These are phyloP conservation scores for Penicillium maclennaniae DNA, from an alignment of 495 filamentous ascomycete genomes.

Conservation along the genomic window DNA sequence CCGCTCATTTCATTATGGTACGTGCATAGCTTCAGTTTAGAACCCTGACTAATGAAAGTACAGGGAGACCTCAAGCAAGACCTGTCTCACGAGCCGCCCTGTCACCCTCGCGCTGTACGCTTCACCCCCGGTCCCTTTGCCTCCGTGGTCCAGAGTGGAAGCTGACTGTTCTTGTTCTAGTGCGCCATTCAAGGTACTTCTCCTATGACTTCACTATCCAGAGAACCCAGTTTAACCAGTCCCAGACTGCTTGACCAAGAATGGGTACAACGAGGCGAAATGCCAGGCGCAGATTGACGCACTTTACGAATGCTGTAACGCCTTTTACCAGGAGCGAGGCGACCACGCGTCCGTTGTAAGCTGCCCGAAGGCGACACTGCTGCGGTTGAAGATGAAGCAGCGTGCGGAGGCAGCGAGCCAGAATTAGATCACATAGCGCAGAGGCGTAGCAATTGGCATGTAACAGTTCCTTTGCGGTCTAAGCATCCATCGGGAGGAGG, in stretches of 20 bases:
- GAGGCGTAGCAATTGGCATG: constrained; percentile 25
- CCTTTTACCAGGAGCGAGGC: constrained; percentile 78
- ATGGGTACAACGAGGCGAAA: constrained; percentile 82
- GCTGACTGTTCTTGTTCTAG: constrained; percentile 38
- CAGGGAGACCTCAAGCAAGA: constrained; percentile 62
- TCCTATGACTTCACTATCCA: background rate
- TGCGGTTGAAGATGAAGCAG: constrained; percentile 87
- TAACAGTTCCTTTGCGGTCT: constrained; percentile 50
- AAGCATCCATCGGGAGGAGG: constrained; percentile 50
- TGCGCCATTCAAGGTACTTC: constrained; percentile 82
- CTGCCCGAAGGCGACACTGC: constrained; percentile 77
- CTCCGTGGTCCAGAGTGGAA: background rate
- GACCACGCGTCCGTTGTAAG: constrained; percentile 72
- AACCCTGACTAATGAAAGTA: constrained; percentile 3
- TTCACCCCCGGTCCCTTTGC: constrained; percentile 19
- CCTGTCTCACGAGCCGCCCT: constrained; percentile 71
- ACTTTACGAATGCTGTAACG: constrained; percentile 92
- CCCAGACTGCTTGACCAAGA: constrained; percentile 76
- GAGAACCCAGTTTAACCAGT: constrained; percentile 6
- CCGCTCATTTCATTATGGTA: constrained; percentile 45
- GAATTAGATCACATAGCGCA: background rate
- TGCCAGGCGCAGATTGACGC: constrained; percentile 79
- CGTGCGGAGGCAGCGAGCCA: constrained; percentile 45
- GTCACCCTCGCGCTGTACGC: constrained; percentile 80
- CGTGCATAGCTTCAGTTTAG: constrained; percentile 1